Evolutionary conservation across 1,139 yeast species (phyloP), one percentile per base, ranked within the genome.

Genomic region (Geotrichum restrictum): DNA sequence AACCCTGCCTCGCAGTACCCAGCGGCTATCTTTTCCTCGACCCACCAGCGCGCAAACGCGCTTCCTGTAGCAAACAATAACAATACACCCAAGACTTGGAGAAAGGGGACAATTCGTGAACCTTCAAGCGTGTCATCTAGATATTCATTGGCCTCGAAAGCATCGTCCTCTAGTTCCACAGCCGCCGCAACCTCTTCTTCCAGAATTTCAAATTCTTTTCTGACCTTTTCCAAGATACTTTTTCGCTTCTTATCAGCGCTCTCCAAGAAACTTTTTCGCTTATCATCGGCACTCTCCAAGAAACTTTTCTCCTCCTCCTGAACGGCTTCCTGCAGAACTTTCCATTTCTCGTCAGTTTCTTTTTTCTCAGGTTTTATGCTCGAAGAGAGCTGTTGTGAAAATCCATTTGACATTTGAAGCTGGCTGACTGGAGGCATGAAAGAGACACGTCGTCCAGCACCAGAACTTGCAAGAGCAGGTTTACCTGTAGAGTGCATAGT

Each of bases 1-100:
- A 62, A 52, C 7, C 67, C 67, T 11, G 71, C 65, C 18, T 66
- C 68, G 48, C 74, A 71, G 60, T 67, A 71, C 7, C 74, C 74
- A 13, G 65, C 61, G 3, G 60, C 59, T 32, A 65, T 51, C 40
- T 63, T 59, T 50, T 67, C 66, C 39, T 61, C 55, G 18, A 64
- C 51, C 67, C 70, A 70, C 69, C 70, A 70, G 24, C 54, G 52
- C 2, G 57, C 54, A 37, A 60, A 61, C 5, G 57, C 55, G 1
- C 59, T 56, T 2, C 55, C 29, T 8, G 59, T 11, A 10, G 62
- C 49, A 6, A 64, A 22, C 36, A 36, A 13, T 34, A 42, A 36
- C 46, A 55, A 22, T 29, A 51, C 27, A n/a, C 41, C 47, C 54
- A 47, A 22, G 44, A 56, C 45, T 18, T 46, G 44, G 21, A 37